These are phyloP conservation scores for Celoporthe dispersa DNA, from an alignment of 2,329 filamentous ascomycete species.

Conservation along the genomic window DNA sequence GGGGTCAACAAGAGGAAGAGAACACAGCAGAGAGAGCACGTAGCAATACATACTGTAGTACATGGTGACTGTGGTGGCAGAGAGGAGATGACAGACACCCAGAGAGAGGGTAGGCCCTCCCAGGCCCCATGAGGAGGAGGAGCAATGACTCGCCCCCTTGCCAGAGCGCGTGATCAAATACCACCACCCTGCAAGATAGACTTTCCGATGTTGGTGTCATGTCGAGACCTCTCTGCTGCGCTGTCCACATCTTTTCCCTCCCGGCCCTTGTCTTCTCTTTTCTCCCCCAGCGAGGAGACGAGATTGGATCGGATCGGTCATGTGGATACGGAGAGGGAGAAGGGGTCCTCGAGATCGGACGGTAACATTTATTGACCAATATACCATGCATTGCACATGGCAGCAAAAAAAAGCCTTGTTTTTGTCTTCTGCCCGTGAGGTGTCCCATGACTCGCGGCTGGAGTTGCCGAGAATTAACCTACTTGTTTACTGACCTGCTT, in stretches of 20 bases:
- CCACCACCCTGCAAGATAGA: constrained; percentile 8
- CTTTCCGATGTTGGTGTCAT: constrained; percentile 6
- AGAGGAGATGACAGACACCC: too few species aligned
- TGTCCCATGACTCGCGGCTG: constrained; percentile 1
- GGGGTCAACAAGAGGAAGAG: too few species aligned
- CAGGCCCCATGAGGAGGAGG: neutral
- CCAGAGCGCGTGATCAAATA: neutral
- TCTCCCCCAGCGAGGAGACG: neutral
- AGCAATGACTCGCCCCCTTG: neutral
- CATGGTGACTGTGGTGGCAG: too few species aligned
- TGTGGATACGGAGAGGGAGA: neutral
- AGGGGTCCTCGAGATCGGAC: neutral
- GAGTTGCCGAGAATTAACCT: constrained; percentile 1
- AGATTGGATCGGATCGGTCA: neutral
- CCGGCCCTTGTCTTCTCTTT: neutral
- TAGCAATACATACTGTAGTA: too few species aligned
- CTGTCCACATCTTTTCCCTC: too few species aligned
- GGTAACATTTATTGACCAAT: neutral
- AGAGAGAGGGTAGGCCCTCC: too few species aligned
- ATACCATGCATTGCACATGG: neutral
- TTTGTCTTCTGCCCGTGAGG: neutral
- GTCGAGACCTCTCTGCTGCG: neutral
- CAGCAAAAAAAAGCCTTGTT: neutral
- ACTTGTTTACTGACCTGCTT: neutral
- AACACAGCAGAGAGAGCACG: too few species aligned